A percentile compares a stretch with the other conserved stretches of the same genome.
phyloP scores from a whole-genome alignment of 2,329 filamentous ascomycete species.

The Davidsoniella eucalypti region DNA sequence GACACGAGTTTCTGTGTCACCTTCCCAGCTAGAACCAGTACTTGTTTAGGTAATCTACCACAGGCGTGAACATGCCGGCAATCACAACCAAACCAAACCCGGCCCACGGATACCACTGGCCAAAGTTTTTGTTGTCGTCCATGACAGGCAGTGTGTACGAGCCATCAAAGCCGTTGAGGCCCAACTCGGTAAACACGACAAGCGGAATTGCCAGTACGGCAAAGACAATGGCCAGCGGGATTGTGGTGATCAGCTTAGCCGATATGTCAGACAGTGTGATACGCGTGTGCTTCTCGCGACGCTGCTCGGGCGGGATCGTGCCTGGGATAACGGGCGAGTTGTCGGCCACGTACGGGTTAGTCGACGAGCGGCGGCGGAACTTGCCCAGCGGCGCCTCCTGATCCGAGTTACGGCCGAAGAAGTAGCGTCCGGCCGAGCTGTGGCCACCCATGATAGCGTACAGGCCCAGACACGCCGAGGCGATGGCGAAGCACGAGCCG shows the following conservation, averaged over 20 bases:
- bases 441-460: constrained; percentile 12
- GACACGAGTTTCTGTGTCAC: no score
- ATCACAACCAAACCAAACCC: constrained; percentile 9
- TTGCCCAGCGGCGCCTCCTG: constrained; percentile 5
- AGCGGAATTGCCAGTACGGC: constrained; percentile 9
- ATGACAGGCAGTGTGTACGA: constrained; percentile 7
- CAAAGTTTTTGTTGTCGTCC: constrained; percentile 2
- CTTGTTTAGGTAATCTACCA: constrained; percentile 12
- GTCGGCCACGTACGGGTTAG: constrained; percentile 9
- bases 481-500: constrained; percentile 8
- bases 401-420: constrained; percentile 4
- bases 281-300: constrained; percentile 5
- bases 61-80: constrained; percentile 9
- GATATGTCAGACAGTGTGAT: background rate
- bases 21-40: constrained; percentile 9
- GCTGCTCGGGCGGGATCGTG: constrained; percentile 10
- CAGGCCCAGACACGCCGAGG: constrained; percentile 7
- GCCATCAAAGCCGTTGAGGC: constrained; percentile 9
- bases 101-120: constrained; percentile 11
- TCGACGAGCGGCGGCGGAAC: background rate
- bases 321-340: constrained; percentile 12
- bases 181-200: constrained; percentile 10
- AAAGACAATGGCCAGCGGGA: constrained; percentile 9
- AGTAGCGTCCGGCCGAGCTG: constrained; percentile 10
- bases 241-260: constrained; percentile 2